phyloP scores from a whole-genome alignment of 2,329 filamentous ascomycete genomes.

The Aspergillus fumigatiaffinis region DNA sequence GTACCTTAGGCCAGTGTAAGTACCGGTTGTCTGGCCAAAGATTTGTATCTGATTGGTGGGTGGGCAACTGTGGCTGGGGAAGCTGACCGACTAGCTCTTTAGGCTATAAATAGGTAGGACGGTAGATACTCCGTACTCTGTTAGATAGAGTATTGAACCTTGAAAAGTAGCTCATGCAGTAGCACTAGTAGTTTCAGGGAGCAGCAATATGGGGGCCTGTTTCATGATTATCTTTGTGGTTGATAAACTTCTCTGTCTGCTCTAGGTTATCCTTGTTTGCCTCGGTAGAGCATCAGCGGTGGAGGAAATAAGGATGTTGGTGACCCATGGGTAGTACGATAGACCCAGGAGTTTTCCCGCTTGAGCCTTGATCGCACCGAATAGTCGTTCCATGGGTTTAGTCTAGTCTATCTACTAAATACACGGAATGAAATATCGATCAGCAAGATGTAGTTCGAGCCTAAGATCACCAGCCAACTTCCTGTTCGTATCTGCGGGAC shows the following conservation, averaged over 20 bases:
- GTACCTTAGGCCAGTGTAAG: not conserved
- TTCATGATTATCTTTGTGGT: no score
- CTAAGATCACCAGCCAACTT: not conserved
- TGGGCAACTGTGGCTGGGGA: not conserved
- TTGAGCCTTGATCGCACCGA: not conserved
- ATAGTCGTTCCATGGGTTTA: no score
- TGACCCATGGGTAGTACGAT: not conserved
- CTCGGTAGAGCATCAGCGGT: no score
- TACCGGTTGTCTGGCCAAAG: not conserved
- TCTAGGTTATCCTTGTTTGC: no score
- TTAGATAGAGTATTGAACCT: no score
- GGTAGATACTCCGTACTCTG: no score
- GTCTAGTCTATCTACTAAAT: not conserved
- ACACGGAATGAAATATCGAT: not conserved
- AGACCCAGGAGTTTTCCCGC: not conserved
- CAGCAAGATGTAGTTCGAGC: not conserved
- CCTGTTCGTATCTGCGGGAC: not conserved
- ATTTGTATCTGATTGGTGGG: not conserved
- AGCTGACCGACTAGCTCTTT: not conserved
- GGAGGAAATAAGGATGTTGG: no score
- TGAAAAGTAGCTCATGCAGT: no score
- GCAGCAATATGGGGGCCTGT: no score
- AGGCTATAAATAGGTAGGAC: no score
- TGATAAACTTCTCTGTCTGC: no score
- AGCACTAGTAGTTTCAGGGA: no score